Conservation (phyloP, 2,329 filamentous ascomycete genomes). For the Herpotrichia juniperi region DNA sequence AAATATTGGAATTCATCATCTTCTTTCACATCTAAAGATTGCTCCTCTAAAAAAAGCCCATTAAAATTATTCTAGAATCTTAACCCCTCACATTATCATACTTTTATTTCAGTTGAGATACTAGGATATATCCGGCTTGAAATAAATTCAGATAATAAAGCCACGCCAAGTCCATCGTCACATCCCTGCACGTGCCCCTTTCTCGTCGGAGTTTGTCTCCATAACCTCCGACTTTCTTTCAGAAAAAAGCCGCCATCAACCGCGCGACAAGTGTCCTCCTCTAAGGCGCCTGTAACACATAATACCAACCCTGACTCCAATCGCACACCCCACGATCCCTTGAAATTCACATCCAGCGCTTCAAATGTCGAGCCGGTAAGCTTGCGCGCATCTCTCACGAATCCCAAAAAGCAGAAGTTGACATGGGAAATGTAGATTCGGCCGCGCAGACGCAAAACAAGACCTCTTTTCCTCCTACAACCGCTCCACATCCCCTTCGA, state of each 20-base stretch:
- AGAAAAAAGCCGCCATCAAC: constrained; percentile 15
- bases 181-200: constrained; percentile 3
- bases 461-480: constrained; percentile 51
- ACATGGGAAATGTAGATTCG: constrained; percentile 24
- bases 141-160: too few species aligned
- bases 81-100: too few species aligned
- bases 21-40: too few species aligned
- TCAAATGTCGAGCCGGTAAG: constrained; percentile 7
- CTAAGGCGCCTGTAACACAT: background rate
- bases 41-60: too few species aligned
- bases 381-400: background rate
- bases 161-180: background rate
- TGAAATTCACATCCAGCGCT: background rate
- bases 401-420: background rate
- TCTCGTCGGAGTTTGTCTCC: constrained; percentile 18
- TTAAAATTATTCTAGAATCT: too few species aligned
- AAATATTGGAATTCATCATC: background rate
- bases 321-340: too few species aligned
- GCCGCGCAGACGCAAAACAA: constrained; percentile 33
- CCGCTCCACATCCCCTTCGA: constrained; percentile 45
- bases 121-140: too few species aligned
- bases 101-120: too few species aligned
- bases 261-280: constrained; percentile 23
- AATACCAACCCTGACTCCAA: constrained; percentile 10
- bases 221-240: constrained; percentile 17